Base-by-base conservation (phyloP, 495 filamentous ascomycete species). In the Astrocystis sublimbata region DNA sequence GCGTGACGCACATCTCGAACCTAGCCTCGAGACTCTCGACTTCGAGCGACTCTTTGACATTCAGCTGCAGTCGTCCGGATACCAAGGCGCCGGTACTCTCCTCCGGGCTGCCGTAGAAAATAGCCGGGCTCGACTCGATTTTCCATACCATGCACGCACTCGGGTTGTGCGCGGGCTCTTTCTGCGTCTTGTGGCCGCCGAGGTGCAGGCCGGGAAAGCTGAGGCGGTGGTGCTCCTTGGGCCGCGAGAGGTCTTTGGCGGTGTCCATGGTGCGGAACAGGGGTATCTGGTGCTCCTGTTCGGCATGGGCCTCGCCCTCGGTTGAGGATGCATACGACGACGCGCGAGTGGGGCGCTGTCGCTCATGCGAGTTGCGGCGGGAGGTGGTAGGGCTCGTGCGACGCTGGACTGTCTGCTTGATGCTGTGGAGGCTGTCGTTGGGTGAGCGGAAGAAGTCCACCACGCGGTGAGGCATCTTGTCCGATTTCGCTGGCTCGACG, bases 81-180 rank as follows among this genome's bases (percentile, higher is more conserved):
- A 98, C 84, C 38, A 99, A 76, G 6, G 94, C 92, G 54, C 94
- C 94, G 6, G 88, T 90, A 24, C 92, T 97, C 64, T 82, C 83
- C 49, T 86, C 80, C 1, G 91, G 80, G 7, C 81, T 77, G 19
- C 91, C 92, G 68, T 93, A 92, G 77, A 96, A 88, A 15, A 97
- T 85, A 9, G 93, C 78, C 1, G 94, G 94, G 0, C 94, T 92
- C 2, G 92, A 96, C 77, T 99, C 94, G 58, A 97, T 89, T 36
- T 86, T 79, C 75, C 93, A 86, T 24, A 87, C 83, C 53, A 97
- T 72, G 50, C 84, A 86, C n/a, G 85, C 85, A 49, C 70, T 67
- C 40, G 72, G 58, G 57, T 70, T 70, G 40, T 67, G 60, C 45
- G 75, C 66, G 53, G 63, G 61, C n/a, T 83, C 77, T 63, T 78